Percentiles rank a stretch among this genome's conserved stretches.
These are phyloP conservation scores for Irpex rosettiformis DNA, from an alignment of 1,284 basidiomycete species.

Conservation along the genomic window DNA sequence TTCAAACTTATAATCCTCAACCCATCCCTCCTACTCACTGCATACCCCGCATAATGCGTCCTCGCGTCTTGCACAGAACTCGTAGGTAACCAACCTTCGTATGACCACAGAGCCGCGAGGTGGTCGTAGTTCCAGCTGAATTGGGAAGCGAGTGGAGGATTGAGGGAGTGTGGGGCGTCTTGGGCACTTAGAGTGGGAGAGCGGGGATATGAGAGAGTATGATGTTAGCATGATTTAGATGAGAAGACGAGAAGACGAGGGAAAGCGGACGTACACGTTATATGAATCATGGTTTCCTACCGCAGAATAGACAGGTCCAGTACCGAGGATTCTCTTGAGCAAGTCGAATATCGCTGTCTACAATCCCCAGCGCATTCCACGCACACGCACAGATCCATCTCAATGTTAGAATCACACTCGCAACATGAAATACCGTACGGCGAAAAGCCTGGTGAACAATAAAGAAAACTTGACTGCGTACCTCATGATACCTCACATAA, in stretches of 20 bases:
- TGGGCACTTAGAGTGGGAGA: too few relatives aligned
- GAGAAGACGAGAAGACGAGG: conserved; percentile 8
- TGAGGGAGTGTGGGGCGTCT: conserved; percentile 59
- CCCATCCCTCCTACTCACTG: conserved; percentile 64
- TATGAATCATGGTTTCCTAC: conserved; percentile 79
- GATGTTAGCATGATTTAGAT: conserved; percentile 3
- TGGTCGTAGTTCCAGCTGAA: conserved; percentile 80
- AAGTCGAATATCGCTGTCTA: conserved; percentile 65
- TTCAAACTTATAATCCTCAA: conserved; percentile 75
- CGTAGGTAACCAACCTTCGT: conserved; percentile 69
- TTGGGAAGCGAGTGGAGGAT: conserved; percentile 48
- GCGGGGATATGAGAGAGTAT: background rate
- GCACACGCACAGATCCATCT: too few relatives aligned
- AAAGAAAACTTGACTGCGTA: conserved; percentile 23
- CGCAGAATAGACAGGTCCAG: conserved; percentile 67
- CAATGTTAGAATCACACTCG: too few relatives aligned
- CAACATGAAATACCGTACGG: too few relatives aligned
- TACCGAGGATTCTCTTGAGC: conserved; percentile 55
- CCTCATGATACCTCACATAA: conserved; percentile 51
- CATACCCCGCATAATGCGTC: conserved; percentile 74
- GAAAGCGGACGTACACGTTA: conserved; percentile 42
- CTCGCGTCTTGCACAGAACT: conserved; percentile 55
- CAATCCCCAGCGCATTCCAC: too few relatives aligned
- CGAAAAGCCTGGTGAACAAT: background rate
- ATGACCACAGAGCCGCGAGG: conserved; percentile 63